phyloP scores from a whole-genome alignment of 768 basidiomycete genomes.

The Coprinopsis cinerea region DNA sequence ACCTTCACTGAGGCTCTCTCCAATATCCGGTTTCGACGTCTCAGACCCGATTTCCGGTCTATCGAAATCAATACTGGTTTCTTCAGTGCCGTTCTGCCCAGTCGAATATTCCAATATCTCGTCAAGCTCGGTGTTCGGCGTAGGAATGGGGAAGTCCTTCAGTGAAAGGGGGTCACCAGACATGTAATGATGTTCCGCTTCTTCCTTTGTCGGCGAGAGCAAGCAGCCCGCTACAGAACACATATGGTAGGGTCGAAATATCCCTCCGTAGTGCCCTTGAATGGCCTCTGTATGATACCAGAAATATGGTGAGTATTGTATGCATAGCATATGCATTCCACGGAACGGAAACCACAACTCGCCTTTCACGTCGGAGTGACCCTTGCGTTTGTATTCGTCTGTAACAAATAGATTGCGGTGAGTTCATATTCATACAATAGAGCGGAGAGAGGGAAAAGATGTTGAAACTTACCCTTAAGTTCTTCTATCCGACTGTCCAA shows the following conservation, averaged over 20 bases:
- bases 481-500: slow-evolving; percentile 2
- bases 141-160: not conserved
- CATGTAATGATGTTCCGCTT: not conserved
- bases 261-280: not conserved
- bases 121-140: not conserved
- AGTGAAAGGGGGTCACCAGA: not conserved
- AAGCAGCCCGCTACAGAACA: not conserved
- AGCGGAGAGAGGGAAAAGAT: no score
- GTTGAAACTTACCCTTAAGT: slow-evolving; percentile 13
- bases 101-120: not conserved
- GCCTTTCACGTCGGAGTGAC: no score
- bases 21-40: not conserved
- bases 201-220: not conserved
- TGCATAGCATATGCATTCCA: not conserved
- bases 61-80: not conserved
- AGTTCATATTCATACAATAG: not conserved
- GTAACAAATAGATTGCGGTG: not conserved
- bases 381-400: not conserved
- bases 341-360: no score
- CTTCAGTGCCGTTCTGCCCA: not conserved
- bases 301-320: not conserved
- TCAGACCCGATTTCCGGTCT: not conserved
- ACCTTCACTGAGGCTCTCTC: no score
- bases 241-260: not conserved
- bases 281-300: not conserved